phyloP scores from a whole-genome alignment of 2,329 filamentous ascomycete species.

The Zelopaecilomyces penicillatus region DNA sequence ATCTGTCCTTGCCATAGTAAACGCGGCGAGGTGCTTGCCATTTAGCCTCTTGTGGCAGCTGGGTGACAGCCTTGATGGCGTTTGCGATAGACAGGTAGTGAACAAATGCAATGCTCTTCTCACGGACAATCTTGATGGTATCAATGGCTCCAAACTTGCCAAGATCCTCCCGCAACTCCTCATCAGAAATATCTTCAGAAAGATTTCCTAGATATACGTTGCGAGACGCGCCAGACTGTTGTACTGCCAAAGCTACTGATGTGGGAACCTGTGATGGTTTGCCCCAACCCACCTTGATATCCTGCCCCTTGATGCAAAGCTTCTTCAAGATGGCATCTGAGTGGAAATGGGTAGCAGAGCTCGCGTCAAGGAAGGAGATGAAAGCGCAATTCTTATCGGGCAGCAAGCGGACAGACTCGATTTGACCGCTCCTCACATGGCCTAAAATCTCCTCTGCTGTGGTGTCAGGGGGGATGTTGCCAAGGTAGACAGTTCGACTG shows the following conservation, averaged over 20 bases:
- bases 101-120: slow-evolving; percentile 96
- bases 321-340: slow-evolving; percentile 99
- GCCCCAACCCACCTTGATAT: slow-evolving; percentile 99
- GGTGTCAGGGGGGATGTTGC: slow-evolving; percentile 97
- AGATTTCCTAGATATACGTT: slow-evolving; percentile 97
- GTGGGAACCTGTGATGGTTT: slow-evolving; percentile 97
- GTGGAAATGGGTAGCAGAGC: slow-evolving; percentile 97
- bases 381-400: slow-evolving; percentile 99
- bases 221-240: slow-evolving; percentile 91
- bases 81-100: slow-evolving; percentile 97
- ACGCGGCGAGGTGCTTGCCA: slow-evolving; percentile 94
- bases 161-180: slow-evolving; percentile 87
- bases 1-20: slow-evolving; percentile 97
- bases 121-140: slow-evolving; percentile 92
- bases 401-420: slow-evolving; percentile 94
- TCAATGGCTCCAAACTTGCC: slow-evolving; percentile 96
- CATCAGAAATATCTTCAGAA: slow-evolving; percentile 80
- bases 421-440: slow-evolving; percentile 93
- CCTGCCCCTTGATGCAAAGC: slow-evolving; percentile 94
- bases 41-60: slow-evolving; percentile 91
- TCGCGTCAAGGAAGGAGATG: slow-evolving; percentile 96
- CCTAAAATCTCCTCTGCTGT: slow-evolving; percentile 92
- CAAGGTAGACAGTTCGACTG: slow-evolving; percentile 92
- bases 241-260: slow-evolving; percentile 91
- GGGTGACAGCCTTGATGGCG: slow-evolving; percentile 94